Evolutionary conservation across 2,329 filamentous ascomycete species (phyloP), one percentile per base, ranked within the genome.

Genomic region (Dothideomycetes sp.): DNA sequence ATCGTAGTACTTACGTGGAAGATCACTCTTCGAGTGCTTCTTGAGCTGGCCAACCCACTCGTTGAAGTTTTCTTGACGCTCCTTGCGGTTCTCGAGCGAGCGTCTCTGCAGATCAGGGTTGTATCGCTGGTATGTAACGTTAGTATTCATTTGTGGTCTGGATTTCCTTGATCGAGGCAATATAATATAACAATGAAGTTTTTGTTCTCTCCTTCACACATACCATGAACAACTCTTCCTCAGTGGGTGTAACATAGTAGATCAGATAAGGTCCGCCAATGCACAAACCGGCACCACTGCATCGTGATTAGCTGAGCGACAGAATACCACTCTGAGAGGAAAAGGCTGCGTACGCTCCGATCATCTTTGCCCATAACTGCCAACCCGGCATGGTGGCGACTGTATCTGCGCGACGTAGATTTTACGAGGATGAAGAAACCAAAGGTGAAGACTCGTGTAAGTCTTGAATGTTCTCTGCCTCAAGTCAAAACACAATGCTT

Each of bases 31-130:
- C 18, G 85, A 84, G 60, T 88, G 85, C 53, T 89, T 77, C 70
- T 94, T 95, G 58, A 98, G 64, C 53, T 80, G 78, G 34, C 58
- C 73, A 19, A 95, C 83, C 56, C 94, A 96, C 42, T 87, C 75
- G 57, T 95, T 84, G 53, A 94, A 94, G 45, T 95, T 87, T 62
- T 88, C 74, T 56, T 91, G 78, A 45, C 76, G 75, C 59, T 82
- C 77, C 44, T 81, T 71, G 13, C 86, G 76, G 44, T 80, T 76
- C 61, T 88, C 87, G n/a, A 94, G 67, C 47, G 84, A 87, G 56
- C 83, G 77, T 61, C 84, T 84, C 58, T 91, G 84, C n/a, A 98
- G 74, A 23, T 96, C 91, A 1, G 89, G 89, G 62, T 89, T 96
- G 68, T 96, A 96, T 63, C 74, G 78, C 67, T 85, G 49, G n/a